Evolutionary conservation across 2,329 filamentous ascomycete species (phyloP).

Genomic region (Paraphoma sp.): DNA sequence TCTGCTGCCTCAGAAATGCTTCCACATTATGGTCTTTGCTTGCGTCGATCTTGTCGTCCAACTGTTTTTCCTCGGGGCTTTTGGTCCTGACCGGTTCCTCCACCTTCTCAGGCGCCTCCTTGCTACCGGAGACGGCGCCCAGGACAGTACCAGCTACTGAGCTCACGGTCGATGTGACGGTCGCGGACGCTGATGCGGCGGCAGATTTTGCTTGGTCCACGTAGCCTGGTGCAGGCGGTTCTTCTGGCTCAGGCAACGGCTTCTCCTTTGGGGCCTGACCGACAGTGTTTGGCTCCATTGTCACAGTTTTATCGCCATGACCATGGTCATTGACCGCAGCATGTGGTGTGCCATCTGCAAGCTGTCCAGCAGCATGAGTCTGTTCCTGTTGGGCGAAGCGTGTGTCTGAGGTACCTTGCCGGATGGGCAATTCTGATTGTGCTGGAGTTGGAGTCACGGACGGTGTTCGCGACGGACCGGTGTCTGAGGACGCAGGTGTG

Average conservation of each 20-base stretch:
- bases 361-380: slow-evolving; percentile 54
- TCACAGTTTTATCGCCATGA: slow-evolving; percentile 52
- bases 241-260: slow-evolving; percentile 41
- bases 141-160: slow-evolving; percentile 42
- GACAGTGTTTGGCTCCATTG: slow-evolving; percentile 57
- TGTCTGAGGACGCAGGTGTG: slow-evolving; percentile 20
- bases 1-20: slow-evolving; percentile 40
- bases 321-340: slow-evolving; percentile 49
- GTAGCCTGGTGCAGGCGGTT: slow-evolving; percentile 43
- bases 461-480: slow-evolving; percentile 11
- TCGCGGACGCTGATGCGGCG: slow-evolving; percentile 37
- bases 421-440: slow-evolving; percentile 33
- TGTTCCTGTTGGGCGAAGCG: slow-evolving; percentile 50
- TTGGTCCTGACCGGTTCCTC: slow-evolving; percentile 26
- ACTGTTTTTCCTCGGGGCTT: slow-evolving; percentile 37
- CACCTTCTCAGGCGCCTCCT: slow-evolving; percentile 26
- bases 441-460: slow-evolving; percentile 17
- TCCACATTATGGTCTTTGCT: slow-evolving; percentile 39
- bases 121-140: slow-evolving; percentile 26
- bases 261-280: slow-evolving; percentile 59
- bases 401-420: slow-evolving; percentile 51
- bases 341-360: slow-evolving; percentile 52
- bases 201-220: slow-evolving; percentile 53
- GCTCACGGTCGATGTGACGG: slow-evolving; percentile 36
- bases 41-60: slow-evolving; percentile 39